These are phyloP conservation scores for Solanum dulcamara DNA, from an alignment of 257 asterid species.

Conservation along the genomic window DNA sequence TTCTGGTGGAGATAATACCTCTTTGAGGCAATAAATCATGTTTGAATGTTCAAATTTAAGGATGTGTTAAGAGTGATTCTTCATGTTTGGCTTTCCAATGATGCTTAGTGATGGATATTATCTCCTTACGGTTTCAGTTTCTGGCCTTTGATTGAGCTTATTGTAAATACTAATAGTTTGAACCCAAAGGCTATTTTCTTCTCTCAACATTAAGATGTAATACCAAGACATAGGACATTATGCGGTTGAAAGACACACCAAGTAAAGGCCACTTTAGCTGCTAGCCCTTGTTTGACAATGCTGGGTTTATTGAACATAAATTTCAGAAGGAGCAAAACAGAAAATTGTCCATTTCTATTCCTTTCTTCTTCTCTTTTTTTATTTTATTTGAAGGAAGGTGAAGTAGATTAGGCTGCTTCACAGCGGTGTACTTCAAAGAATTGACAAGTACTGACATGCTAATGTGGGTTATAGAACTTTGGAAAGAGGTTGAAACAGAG, in stretches of 20 bases:
- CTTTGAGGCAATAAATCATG: not conserved
- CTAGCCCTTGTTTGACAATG: not conserved
- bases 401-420: not conserved
- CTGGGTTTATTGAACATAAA: not conserved
- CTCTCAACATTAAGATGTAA: not conserved
- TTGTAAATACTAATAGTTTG: not conserved
- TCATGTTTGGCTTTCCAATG: not conserved
- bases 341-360: not conserved
- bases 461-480: not conserved
- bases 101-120: not conserved
- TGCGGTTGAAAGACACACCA: not conserved
- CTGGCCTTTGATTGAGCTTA: not conserved
- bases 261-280: not conserved
- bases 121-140: not conserved
- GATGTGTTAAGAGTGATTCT: not conserved
- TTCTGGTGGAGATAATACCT: not conserved
- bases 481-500: not conserved
- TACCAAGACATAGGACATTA: not conserved
- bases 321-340: not conserved
- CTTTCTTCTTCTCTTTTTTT: not conserved
- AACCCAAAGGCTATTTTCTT: not conserved
- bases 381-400: not conserved
- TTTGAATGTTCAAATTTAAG: not conserved
- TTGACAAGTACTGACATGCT: not conserved
- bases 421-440: not conserved